Percentiles rank a stretch among this genome's conserved stretches.
Evolutionary conservation across 2,329 filamentous ascomycete genomes (phyloP).

Genomic region (Pseudogymnoascus sp.): DNA sequence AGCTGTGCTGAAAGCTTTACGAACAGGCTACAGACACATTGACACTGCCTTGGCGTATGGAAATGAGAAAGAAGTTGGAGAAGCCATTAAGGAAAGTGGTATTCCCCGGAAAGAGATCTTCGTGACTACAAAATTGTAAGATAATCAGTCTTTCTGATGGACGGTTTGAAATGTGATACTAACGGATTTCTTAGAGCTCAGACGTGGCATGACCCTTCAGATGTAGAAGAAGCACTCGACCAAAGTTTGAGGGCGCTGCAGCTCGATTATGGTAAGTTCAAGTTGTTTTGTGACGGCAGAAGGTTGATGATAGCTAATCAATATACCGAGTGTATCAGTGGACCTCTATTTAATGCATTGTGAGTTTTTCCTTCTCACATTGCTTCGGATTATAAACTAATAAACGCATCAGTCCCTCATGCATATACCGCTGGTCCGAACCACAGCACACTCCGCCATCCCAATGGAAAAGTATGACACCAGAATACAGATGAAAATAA

Average conservation of each 20-base stretch:
- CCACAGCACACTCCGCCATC: slow-evolving; percentile 1
- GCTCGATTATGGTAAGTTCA: slow-evolving; percentile 59
- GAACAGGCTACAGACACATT: slow-evolving; percentile 36
- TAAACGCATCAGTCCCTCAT: not conserved
- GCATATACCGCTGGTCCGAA: not conserved
- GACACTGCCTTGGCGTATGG: slow-evolving; percentile 40
- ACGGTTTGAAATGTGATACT: slow-evolving; percentile 51
- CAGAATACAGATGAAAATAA: slow-evolving; percentile 10
- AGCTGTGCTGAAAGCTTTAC: slow-evolving; percentile 38
- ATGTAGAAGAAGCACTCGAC: slow-evolving; percentile 70
- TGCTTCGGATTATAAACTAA: slow-evolving; percentile 37
- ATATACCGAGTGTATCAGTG: slow-evolving; percentile 21
- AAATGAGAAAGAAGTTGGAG: slow-evolving; percentile 36
- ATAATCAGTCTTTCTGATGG: slow-evolving; percentile 7
- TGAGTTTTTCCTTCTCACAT: slow-evolving; percentile 42
- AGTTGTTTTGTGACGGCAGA: slow-evolving; percentile 11
- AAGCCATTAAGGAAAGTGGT: slow-evolving; percentile 31
- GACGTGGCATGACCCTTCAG: slow-evolving; percentile 50
- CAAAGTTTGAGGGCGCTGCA: slow-evolving; percentile 77
- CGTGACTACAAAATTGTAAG: slow-evolving; percentile 49
- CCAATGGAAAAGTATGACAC: not conserved
- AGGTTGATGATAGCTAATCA: slow-evolving; percentile 10
- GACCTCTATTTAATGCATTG: slow-evolving; percentile 34
- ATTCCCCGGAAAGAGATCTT: slow-evolving; percentile 32
- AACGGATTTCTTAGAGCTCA: slow-evolving; percentile 63